A percentile compares a stretch with the other conserved stretches of the same genome.
phyloP scores from a whole-genome alignment of 176 grass and related monocot genomes.

The Avena atlantica region DNA sequence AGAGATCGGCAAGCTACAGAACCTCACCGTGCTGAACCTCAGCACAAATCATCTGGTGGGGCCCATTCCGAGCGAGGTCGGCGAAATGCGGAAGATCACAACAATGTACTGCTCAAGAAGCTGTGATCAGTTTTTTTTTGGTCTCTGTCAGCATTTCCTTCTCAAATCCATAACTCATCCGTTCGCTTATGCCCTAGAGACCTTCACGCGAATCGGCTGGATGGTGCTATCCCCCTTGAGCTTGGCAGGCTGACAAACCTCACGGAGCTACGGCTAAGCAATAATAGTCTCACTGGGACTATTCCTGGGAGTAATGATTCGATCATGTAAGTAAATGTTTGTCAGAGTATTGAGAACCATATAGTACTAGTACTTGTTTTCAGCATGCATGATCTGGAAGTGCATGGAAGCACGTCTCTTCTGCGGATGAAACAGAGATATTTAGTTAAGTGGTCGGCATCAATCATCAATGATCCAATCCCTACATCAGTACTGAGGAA shows the following conservation, averaged over 20 bases:
- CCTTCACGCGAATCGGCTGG: conserved; percentile 78
- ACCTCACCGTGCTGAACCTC: conserved; percentile 64
- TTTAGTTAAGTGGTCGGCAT: conserved; percentile 46
- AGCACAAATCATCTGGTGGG: conserved; percentile 65
- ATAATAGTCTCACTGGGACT: conserved; percentile 70
- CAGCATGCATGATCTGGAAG: not conserved
- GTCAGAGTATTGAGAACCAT: not conserved
- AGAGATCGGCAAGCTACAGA: conserved; percentile 59
- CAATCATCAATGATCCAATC: conserved; percentile 27
- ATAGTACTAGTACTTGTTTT: not conserved
- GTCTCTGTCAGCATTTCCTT: not conserved
- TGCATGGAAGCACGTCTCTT: not conserved
- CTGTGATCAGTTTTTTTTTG: conserved; percentile 4
- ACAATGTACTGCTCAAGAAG: conserved; percentile 68
- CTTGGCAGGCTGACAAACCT: conserved; percentile 71
- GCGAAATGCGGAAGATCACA: conserved; percentile 63
- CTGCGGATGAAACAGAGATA: not conserved
- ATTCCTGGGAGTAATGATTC: conserved; percentile 81
- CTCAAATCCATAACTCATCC: conserved; percentile 41
- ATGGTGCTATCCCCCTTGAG: conserved; percentile 67
- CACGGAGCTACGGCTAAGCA: conserved; percentile 63
- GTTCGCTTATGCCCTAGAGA: conserved; percentile 67
- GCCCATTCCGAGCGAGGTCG: conserved; percentile 63
- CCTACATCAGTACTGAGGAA: conserved; percentile 5
- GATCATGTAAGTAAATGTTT: conserved; percentile 55